phyloP scores from a whole-genome alignment of 2,329 filamentous ascomycete species.

The Trichophyton schoenleinii region DNA sequence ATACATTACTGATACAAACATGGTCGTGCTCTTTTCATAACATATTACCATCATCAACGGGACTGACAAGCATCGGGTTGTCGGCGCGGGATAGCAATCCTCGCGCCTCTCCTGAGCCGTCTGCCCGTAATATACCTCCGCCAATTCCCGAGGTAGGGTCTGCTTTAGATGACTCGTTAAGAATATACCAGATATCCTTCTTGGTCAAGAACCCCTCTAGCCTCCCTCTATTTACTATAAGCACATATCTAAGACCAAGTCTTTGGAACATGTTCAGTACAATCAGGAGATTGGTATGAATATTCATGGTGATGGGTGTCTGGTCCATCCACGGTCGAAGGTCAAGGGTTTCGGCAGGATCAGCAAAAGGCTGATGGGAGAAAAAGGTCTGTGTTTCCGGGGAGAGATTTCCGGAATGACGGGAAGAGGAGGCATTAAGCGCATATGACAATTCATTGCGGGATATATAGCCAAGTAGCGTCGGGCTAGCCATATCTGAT shows the following conservation, averaged over 20 bases:
- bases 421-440: constrained; percentile 49
- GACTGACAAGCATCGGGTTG: background rate
- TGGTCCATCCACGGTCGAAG: constrained; percentile 98
- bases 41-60: background rate
- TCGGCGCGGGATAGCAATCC: constrained; percentile 8
- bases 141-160: constrained; percentile 21
- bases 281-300: constrained; percentile 64
- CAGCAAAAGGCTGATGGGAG: constrained; percentile 66
- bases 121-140: constrained; percentile 18
- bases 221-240: constrained; percentile 71
- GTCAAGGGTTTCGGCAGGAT: constrained; percentile 67
- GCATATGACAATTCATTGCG: constrained; percentile 80
- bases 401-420: constrained; percentile 39
- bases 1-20: background rate
- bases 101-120: constrained; percentile 21
- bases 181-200: constrained; percentile 91
- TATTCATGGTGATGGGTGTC: constrained; percentile 81
- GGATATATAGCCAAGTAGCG: constrained; percentile 86
- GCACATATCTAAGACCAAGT: constrained; percentile 75
- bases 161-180: constrained; percentile 60
- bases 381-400: constrained; percentile 72
- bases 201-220: constrained; percentile 83
- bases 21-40: background rate
- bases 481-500: constrained; percentile 59
- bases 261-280: constrained; percentile 90